Evolutionary conservation across 495 filamentous ascomycete genomes (phyloP).

Genomic region (Aspergillus nidulans): DNA sequence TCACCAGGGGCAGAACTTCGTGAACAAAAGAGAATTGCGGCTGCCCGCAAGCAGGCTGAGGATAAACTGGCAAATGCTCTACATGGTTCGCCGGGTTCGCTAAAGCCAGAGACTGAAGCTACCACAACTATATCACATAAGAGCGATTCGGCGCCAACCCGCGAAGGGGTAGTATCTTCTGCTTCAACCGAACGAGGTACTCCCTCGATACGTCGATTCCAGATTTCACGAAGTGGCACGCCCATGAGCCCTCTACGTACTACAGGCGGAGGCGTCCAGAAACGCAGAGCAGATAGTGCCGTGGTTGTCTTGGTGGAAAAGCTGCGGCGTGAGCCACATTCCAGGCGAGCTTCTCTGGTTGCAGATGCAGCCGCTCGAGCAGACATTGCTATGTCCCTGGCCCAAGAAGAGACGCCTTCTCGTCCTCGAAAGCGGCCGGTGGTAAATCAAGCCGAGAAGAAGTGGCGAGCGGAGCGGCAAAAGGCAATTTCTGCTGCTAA

Average conservation of each 20-base stretch:
- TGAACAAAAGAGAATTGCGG: constrained; percentile 32
- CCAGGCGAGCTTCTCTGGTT: constrained; percentile 38
- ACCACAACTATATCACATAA: background rate
- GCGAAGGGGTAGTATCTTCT: background rate
- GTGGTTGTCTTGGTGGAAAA: constrained; percentile 44
- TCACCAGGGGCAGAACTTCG: constrained; percentile 45
- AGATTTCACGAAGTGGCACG: constrained; percentile 36
- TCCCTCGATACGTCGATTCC: constrained; percentile 36
- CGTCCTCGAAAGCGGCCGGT: constrained; percentile 40
- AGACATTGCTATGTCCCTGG: background rate
- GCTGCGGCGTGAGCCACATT: constrained; percentile 33
- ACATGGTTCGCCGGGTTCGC: constrained; percentile 16
- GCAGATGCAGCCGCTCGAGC: constrained; percentile 22
- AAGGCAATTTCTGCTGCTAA: constrained; percentile 38
- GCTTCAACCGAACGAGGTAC: constrained; percentile 13
- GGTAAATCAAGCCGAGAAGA: constrained; percentile 40
- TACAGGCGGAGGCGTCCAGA: constrained; percentile 35
- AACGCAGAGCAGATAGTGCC: constrained; percentile 30
- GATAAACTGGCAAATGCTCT: constrained; percentile 29
- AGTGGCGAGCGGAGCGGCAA: constrained; percentile 40
- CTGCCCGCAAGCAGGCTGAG: constrained; percentile 26
- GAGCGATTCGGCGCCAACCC: background rate
- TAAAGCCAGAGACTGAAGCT: background rate
- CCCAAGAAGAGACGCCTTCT: background rate
- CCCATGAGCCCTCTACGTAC: constrained; percentile 21